Evolutionary conservation across 176 grass and related monocot genomes (phyloP), one percentile per base, ranked within the genome.

Genomic region (Canna indica): DNA sequence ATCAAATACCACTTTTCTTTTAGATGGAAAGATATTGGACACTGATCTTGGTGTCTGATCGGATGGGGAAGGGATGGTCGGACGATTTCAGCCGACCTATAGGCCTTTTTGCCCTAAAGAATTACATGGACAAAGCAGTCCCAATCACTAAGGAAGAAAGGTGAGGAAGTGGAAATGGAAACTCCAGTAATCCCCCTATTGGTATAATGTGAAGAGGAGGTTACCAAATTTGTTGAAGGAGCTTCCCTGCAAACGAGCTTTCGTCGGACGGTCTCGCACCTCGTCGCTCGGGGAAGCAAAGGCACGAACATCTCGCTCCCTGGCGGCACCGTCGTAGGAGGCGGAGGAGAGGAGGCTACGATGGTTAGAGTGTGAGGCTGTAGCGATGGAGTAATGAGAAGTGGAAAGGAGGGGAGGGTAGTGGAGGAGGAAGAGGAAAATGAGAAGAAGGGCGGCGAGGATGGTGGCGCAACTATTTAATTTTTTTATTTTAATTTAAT

Each of bases 341-440:
- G 11, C 14, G 16, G 59, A 63, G 30, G 59, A 63, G 30, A 63
- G 59, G 59, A 63, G 59, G 30, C 59, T 63, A 11, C 59, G 59
- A 15, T 63, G 59, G 15, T 30, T 16, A 13, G 59, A 33, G 59
- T 33, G 59, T 0, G 28, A 33, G 59, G 29, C 10, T 8, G 59
- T 14, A 13, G 59, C 17, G 59, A 29, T 13, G 27, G 27, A 31
- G 29, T 34, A 33, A 17, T 16, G 28, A 13, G 59, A 63, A 15
- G 14, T 30, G 16, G 30, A 33, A 15, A 63, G 59, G 29, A 63
- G 28, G 4, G 67, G 67, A 30, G 67, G 67, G 27, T 69, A 69
- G 26, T 69, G 67, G 42, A 69, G 67, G 67, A 47, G 39, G 41
- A 69, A 69, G 25, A 69, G 67, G 41, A 69, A 47, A 15, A 69